phyloP scores from a whole-genome alignment of 1,284 basidiomycete genomes.

The Cryptococcus wingfieldii region DNA sequence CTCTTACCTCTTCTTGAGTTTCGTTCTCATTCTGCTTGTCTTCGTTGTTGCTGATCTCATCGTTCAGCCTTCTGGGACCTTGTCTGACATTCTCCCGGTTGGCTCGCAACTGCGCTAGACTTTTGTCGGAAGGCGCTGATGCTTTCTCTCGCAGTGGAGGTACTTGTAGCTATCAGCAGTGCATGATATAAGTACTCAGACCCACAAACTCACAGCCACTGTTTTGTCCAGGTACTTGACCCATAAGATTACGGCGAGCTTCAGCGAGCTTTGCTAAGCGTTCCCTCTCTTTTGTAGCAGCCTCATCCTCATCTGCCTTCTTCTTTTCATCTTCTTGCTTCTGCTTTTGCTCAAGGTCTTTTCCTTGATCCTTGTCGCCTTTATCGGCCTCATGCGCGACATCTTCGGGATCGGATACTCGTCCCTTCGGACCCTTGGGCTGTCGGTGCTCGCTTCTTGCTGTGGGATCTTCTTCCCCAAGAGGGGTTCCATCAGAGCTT shows the following conservation, averaged over 20 bases:
- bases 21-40: background rate
- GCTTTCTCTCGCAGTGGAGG: background rate
- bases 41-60: background rate
- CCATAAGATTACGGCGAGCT: no score
- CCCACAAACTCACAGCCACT: background rate
- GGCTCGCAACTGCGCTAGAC: background rate
- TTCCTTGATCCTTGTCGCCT: no score
- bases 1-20: background rate
- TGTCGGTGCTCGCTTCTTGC: no score
- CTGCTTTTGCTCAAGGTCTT: no score
- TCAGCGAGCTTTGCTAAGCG: no score
- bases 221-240: background rate
- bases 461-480: no score
- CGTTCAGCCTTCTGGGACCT: background rate
- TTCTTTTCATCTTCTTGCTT: no score
- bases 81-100: background rate
- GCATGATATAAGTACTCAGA: background rate
- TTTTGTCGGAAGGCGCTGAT: background rate
- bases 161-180: background rate
- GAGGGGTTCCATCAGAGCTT: no score
- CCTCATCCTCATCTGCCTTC: background rate
- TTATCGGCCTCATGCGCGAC: no score
- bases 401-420: no score
- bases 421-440: no score
- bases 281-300: background rate